Evolutionary conservation across 768 basidiomycete species (phyloP).

Genomic region (Roridomyces roridus): DNA sequence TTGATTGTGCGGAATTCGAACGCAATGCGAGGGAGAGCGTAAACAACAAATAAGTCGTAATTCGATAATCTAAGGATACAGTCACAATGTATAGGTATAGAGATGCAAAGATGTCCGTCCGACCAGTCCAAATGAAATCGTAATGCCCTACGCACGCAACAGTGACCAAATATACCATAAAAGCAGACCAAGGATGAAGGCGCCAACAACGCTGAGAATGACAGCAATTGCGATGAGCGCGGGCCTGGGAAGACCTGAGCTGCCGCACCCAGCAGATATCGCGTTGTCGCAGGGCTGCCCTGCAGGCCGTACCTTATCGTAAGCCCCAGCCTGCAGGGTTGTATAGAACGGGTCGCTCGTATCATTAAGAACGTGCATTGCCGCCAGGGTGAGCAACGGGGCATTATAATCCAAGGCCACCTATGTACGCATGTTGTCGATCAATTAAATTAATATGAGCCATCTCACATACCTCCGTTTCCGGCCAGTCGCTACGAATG

Average conservation of each 20-base stretch:
- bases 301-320: constrained; percentile 61
- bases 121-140: too few species aligned
- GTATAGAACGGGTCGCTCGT: constrained; percentile 80
- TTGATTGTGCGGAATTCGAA: constrained; percentile 76
- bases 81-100: too few species aligned
- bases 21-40: constrained; percentile 48
- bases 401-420: constrained; percentile 90
- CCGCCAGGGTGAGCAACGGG: constrained; percentile 85
- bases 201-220: constrained; percentile 65
- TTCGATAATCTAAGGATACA: too few species aligned
- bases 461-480: constrained; percentile 70
- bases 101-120: too few species aligned
- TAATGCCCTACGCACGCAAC: neutral
- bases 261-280: constrained; percentile 57
- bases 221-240: constrained; percentile 77
- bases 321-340: constrained; percentile 69
- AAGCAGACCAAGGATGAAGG: constrained; percentile 57
- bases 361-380: constrained; percentile 75
- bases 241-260: constrained; percentile 59
- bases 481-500: constrained; percentile 87
- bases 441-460: neutral
- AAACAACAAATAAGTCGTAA: too few species aligned
- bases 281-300: constrained; percentile 84
- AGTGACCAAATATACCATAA: constrained; percentile 41
- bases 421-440: constrained; percentile 36